Base-by-base conservation (phyloP, 768 basidiomycete genomes). In the Tricholoma matsutake region DNA sequence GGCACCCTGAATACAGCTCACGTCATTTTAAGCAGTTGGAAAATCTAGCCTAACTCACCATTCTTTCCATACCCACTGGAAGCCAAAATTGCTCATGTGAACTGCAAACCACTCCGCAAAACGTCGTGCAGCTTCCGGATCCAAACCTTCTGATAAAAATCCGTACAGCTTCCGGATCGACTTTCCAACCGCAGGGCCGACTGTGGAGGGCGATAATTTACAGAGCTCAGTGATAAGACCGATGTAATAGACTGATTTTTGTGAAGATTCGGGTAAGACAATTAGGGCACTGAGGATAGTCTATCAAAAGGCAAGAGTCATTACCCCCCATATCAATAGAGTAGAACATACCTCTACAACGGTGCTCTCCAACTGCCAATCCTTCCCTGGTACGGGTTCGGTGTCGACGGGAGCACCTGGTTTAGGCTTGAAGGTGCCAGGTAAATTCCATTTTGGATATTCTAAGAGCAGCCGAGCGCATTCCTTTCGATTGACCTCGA, bases 1-100 rank as follows among this genome's bases (percentile, higher is more conserved):
- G 90, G 87, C 13, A 94, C 78, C 96, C 96, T 98, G 57, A 6
- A 64, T 18, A 34, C 55, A 52, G 41, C 8, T 41, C 16, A 64
- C 25, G 8, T 55, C n/a, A 63, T 47, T 18, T 35, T 18, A 4
- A 16, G 37, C 18, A 20, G 35, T 18, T 29, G 31, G 34, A 54
- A 31, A 3, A 16, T 28, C 16, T 39, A 49, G 25, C 4, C 4
- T 10, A 10, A 75, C 87, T 49, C 56, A 95, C 96, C 97, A 99
- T 82, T 98, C 97, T 69, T 94, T 96, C 97, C 97, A 99, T 13
- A 97, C 94, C 97, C 97, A 98, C 68, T 89, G 87, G 76, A 98
- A 99, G 25, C 88, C 89, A 72, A 98, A 99, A 75, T 99, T 99
- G 65, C 93, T 96, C 87, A 99, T 89, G 68, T 99, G 97, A 2